Base-by-base conservation (phyloP, 768 basidiomycete genomes). In the Tylopilus vinaceipallidus region DNA sequence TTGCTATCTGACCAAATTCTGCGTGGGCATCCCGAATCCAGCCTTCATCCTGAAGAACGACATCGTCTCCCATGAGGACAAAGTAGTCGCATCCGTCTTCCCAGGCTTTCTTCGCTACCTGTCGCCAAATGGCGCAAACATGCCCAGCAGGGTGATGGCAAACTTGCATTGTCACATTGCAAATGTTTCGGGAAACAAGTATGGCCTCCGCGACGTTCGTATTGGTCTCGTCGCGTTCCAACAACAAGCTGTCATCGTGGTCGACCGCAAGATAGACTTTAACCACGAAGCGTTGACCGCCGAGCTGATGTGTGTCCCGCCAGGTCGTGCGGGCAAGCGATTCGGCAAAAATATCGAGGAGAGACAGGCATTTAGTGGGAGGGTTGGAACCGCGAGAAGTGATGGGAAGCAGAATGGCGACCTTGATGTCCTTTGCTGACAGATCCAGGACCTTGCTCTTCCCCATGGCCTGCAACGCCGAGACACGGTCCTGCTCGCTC, bases 341-440 rank as follows among this genome's bases (percentile, higher is more conserved):
- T 17, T 56, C 46, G 0, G 75, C 72, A 55, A 83, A 83, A 0
- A 11, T 35, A 3, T 45, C 22, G 6, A 84, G 73, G 30, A 75
- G 67, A 4, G 59, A 52, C 7, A 82, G 64, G 48, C 80, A 82
- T 32, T 69, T 58, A 1, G 54, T 49, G 0, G 72, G 72, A 5
- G 62, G 51, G 2, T 50, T 26, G 0, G 62, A 60, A 4, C 77
- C 75, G 1, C 76, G 71, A 8, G 81, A 83, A 1, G 82, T 83
- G 55, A 84, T 73, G 2, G 82, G 82, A 8, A 84, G 73, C 3
- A 83, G 68, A 35, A 83, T 69, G 2, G 76, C 82, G 55, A 82
- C 80, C 6, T 63, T 71, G 44, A 71, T 65, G 2, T 60, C 61
- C 20, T 64, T 60, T 0, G 60, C 48, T 6, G 60, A 53, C 8